Conservation (phyloP, 495 filamentous ascomycete genomes). For the Apiosordaria backusii region DNA sequence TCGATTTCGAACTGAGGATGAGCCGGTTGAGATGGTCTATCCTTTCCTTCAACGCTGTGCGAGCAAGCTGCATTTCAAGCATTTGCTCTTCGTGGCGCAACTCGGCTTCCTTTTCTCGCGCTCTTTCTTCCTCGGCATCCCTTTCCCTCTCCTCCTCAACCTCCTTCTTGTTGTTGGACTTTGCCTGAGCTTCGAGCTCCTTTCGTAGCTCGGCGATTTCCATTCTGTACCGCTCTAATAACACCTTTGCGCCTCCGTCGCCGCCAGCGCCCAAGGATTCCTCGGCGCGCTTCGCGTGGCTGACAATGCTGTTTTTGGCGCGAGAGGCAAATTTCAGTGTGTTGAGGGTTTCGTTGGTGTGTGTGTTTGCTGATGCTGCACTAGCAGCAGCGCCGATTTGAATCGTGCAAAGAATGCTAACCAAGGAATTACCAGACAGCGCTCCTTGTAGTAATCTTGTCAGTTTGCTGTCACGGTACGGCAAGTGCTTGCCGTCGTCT, state of each 20-base stretch:
- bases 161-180: constrained; percentile 55
- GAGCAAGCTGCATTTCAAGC: constrained; percentile 94
- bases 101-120: constrained; percentile 75
- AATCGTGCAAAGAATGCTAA: constrained; percentile 96
- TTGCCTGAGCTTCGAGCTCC: constrained; percentile 76
- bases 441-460: constrained; percentile 90
- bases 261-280: constrained; percentile 73
- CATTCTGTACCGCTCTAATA: constrained; percentile 90
- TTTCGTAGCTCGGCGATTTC: constrained; percentile 80
- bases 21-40: constrained; percentile 97
- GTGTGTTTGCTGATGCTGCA: constrained; percentile 58
- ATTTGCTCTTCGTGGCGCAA: constrained; percentile 93
- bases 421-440: constrained; percentile 86
- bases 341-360: constrained; percentile 86
- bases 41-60: constrained; percentile 92
- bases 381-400: constrained; percentile 68
- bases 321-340: constrained; percentile 95
- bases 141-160: constrained; percentile 61
- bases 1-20: constrained; percentile 91
- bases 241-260: constrained; percentile 78
- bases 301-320: constrained; percentile 96
- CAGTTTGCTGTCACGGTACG: constrained; percentile 95
- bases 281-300: constrained; percentile 92
- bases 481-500: constrained; percentile 80
- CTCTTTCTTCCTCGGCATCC: constrained; percentile 59